Evolutionary conservation across 2,329 filamentous ascomycete species (phyloP), one percentile per base, ranked within the genome.

Genomic region (Myriosclerotinia duriaeana): DNA sequence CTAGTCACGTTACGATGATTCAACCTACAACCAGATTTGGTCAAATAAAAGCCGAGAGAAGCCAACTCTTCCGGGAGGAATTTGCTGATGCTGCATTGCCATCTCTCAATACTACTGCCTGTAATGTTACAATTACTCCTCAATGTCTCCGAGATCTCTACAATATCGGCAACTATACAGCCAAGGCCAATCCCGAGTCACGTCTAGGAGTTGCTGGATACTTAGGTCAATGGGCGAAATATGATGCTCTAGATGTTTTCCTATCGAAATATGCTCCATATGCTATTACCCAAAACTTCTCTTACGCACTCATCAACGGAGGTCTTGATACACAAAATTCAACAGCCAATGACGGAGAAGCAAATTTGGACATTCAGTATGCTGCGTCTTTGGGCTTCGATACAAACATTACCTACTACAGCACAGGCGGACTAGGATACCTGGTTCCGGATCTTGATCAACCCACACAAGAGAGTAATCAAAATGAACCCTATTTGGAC

Each of bases 401-500:
- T 73, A 83, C 81, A 5, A 81, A 81, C 5, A 79, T 87, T 52
- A 81, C 77, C 12, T 81, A 82, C 48, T 88, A 81, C 74, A 83
- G 81, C 3, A 87, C 84, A 5, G 85, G 81, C 26, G 85, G 84
- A 20, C 83, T 83, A 73, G 76, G 79, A 83, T 0, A 26, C 15
- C 56, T 66, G 8, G 9, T 66, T 26, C 55, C 64, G 20, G 82
- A 85, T 66, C 81, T 85, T 53, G 69, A 78, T n/a, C 66, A 72
- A 26, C 69, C 76, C 68, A 63, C 79, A 77, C 75, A 78, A 36
- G 79, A 82, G 0, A 80, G 84, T 55, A 82, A 87, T 74, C 81
- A 80, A 70, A 91, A 90, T 75, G 89, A 91, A 77, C 87, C 87
- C 0, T 90, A 89, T 74, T 78, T 89, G 2, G 80, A 80, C 15